Base-by-base conservation (phyloP, 1,284 basidiomycete species). In the Ustilago bromivora region DNA sequence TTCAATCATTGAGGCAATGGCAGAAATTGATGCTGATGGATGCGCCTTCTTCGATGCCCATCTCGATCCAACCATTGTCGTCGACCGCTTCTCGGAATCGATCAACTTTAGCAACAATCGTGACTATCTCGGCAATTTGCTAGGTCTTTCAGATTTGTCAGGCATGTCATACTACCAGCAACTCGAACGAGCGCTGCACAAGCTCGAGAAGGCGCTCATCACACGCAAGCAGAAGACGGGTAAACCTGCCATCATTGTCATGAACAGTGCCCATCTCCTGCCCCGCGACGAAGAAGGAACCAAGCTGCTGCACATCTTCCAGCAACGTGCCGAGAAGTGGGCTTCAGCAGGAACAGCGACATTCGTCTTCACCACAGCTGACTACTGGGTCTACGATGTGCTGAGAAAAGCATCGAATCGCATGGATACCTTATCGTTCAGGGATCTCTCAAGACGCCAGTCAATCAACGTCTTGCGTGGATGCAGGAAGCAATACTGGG, bases 301-400 rank as follows among this genome's bases (percentile, higher is more conserved):
- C 46, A 80, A 77, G 61, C 53, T 84, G 56, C 61, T 84, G 32
- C 72, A 74, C 52, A 75, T 83, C 52, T 83, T 84, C 63, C 82
- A 84, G 61, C 82, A 84, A 61, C 66, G 82, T 15, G 82, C 82
- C 8, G 82, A 84, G 64, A 80, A 79, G 66, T 84, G 82, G 82
- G 81, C 82, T 0, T 67, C 67, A 12, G 79, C 80, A 31, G 82
- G 82, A 36, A 78, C 78, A 8, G 78, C 78, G 3, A 84, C 82
- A 0, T 82, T 84, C 36, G 75, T 84, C 19, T 76, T 84, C 47
- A 79, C 80, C 3, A 67, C 78, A 0, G 78, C 81, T 52, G 82
- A 84, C 64, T 84, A 84, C 64, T 76, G 74, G 71, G 74, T 83
- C 17, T 84, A 78, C 60, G 82, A 84, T 46, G 66, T 72, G 28